Conservation (phyloP, 176 grass and related monocot genomes). For the Dactylis glomerata region DNA sequence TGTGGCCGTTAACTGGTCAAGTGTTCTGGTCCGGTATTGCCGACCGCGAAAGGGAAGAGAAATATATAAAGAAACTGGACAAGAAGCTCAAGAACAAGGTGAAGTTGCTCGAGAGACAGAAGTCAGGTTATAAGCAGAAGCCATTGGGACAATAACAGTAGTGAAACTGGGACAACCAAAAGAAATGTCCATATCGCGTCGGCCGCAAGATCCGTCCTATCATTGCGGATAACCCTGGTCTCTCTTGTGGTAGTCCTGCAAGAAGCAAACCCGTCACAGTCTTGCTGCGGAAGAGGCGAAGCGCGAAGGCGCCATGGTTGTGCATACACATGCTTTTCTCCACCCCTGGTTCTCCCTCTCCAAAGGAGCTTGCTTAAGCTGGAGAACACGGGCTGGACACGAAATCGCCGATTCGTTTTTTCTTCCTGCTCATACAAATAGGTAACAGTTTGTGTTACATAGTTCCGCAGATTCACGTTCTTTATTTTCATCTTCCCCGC, state of each 20-base stretch:
- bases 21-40: slow-evolving; percentile 83
- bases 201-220: slow-evolving; percentile 4
- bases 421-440: slow-evolving; percentile 24
- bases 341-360: slow-evolving; percentile 29
- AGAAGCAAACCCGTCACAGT: neutral
- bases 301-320: neutral
- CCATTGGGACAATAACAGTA: slow-evolving; percentile 58
- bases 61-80: slow-evolving; percentile 78
- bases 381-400: slow-evolving; percentile 17
- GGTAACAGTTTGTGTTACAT: slow-evolving; percentile 6
- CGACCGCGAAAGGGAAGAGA: slow-evolving; percentile 83
- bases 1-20: slow-evolving; percentile 89
- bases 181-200: neutral
- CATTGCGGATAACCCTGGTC: neutral
- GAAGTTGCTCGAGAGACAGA: slow-evolving; percentile 83
- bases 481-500: slow-evolving; percentile 22
- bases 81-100: slow-evolving; percentile 87
- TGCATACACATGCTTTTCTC: slow-evolving; percentile 44
- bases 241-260: neutral
- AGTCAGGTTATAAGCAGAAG: slow-evolving; percentile 94
- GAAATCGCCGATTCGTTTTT: neutral
- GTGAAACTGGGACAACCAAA: slow-evolving; percentile 12
- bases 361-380: slow-evolving; percentile 32
- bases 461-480: slow-evolving; percentile 32
- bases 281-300: slow-evolving; percentile 20